phyloP scores from a whole-genome alignment of 2,329 filamentous ascomycete genomes.

The Botrytis elliptica region DNA sequence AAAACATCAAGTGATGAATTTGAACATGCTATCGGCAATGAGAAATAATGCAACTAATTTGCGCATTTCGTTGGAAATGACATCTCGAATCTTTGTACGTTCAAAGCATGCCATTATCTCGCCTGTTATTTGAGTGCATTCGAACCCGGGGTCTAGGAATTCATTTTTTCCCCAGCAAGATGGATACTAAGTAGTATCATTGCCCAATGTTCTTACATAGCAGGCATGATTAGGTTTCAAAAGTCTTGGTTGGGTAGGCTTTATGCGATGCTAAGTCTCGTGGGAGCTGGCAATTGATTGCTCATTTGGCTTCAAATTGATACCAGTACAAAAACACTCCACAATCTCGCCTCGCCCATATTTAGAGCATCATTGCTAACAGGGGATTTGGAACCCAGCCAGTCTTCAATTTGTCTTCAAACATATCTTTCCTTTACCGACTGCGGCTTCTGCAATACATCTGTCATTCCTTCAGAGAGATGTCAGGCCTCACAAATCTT shows the following conservation, averaged over 20 bases:
- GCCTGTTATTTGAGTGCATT: neutral
- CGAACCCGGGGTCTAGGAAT: neutral
- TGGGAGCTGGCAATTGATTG: neutral
- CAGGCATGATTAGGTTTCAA: neutral
- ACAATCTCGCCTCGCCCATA: neutral
- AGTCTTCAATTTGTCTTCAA: neutral
- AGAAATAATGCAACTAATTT: neutral
- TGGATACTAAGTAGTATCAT: neutral
- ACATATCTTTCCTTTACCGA: neutral
- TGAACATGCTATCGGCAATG: neutral
- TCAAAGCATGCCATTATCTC: neutral
- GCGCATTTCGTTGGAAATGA: neutral
- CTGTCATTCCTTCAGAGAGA: neutral
- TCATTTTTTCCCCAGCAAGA: neutral
- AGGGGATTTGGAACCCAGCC: neutral
- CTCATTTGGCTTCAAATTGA: neutral
- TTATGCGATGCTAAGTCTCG: neutral
- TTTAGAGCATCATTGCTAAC: neutral
- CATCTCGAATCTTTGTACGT: neutral
- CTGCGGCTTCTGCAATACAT: no score
- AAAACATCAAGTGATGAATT: slow-evolving; percentile 10
- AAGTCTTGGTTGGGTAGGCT: no score
- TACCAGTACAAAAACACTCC: neutral
- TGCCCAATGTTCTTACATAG: neutral
- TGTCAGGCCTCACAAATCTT: neutral